Evolutionary conservation across 176 grass and related monocot genomes (phyloP), one percentile per base, ranked within the genome.

Genomic region (Musa itinerans): DNA sequence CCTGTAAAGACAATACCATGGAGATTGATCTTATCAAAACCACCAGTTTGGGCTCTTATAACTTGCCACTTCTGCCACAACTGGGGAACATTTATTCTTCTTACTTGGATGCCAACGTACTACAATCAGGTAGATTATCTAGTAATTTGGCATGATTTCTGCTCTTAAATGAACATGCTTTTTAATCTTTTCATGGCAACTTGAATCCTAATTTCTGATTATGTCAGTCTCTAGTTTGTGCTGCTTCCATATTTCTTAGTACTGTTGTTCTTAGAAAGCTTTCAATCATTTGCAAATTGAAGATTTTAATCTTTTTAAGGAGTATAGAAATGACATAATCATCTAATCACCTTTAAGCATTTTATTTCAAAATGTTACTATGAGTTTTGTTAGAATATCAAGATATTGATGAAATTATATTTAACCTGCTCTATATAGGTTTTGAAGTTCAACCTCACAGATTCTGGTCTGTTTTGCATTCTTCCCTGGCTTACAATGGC

Each of bases 61-160:
- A 75, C 85, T 77, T 93, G 75, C 73, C 94, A 98, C 76, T 98
- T 98, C 73, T 98, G 90, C 77, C 94, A 98, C 81, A 98, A 93
- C 78, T 98, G 90, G 94, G 90, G 90, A 81, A 98, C 90, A 51
- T 98, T 98, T 74, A 98, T 98, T 82, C 87, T 98, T 65, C 94
- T 98, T 73, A 98, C 94, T 78, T 98, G 94, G 94, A 98, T 98
- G 94, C 94, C 94, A 13, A 93, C 90, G 78, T 98, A 98, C 76
- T 98, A 98, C 76, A 93, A 98, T 70, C 90, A 98, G 88, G 94
- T 98, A 87, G 10, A 13, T 66, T 65, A 29, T 55, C 63, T 79
- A 75, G 11, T 74, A 26, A 59, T 67, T 55, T 73, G 71, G 14
- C 22, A 59, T 58, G 12, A 75, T 56, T 19, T 14, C 50, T 17